Percentiles rank a stretch among this genome's conserved stretches.
phyloP scores from a whole-genome alignment of 345 rosid genomes.

The Gossypium thurberi region DNA sequence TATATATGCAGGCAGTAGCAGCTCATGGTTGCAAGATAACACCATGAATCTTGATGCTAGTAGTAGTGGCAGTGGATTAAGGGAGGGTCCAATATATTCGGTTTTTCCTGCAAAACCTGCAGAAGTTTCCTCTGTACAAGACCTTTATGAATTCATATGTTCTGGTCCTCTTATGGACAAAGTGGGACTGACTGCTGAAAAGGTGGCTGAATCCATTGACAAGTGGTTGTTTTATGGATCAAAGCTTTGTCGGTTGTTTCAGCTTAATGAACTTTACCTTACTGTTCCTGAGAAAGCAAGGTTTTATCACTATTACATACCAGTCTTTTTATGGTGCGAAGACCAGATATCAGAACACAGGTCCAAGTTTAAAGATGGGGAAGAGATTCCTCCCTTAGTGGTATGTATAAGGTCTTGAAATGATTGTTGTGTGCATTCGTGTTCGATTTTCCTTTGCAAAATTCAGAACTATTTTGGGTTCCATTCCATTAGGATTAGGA shows the following conservation, averaged over 20 bases:
- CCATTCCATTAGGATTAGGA: background rate
- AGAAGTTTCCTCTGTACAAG: conserved; percentile 59
- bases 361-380: conserved; percentile 59
- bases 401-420: conserved; percentile 28
- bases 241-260: conserved; percentile 55
- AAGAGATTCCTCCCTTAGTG: conserved; percentile 84
- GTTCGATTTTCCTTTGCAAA: background rate
- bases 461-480: background rate
- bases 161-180: conserved; percentile 73
- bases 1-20: conserved; percentile 36
- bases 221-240: conserved; percentile 72
- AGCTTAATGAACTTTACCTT: conserved; percentile 64
- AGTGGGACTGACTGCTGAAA: conserved; percentile 51
- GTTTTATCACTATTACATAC: conserved; percentile 84
- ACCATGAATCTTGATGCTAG: conserved; percentile 25
- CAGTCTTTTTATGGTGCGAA: conserved; percentile 93
- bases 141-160: conserved; percentile 74
- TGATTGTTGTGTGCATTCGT: background rate
- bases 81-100: conserved; percentile 22
- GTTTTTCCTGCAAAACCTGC: conserved; percentile 47
- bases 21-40: conserved; percentile 52
- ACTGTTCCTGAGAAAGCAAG: conserved; percentile 65
- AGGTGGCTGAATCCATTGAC: conserved; percentile 62
- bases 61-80: conserved; percentile 10
- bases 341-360: conserved; percentile 64